Percentiles rank a stretch among this genome's conserved stretches.
phyloP scores from a whole-genome alignment of 2,329 filamentous ascomycete species.

The Paecilomyces sp. region DNA sequence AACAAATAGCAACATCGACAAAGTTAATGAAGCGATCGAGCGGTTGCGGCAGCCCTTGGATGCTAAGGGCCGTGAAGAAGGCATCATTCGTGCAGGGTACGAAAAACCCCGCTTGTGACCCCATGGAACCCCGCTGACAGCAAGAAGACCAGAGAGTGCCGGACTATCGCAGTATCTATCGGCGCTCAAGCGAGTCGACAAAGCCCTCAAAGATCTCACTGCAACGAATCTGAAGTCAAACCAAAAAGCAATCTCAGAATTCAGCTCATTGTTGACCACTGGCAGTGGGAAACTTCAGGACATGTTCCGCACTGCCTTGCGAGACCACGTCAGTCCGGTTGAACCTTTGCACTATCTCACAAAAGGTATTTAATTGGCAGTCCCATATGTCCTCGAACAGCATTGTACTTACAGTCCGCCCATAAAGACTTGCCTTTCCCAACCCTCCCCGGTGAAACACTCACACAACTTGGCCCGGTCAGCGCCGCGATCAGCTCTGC shows the following conservation, averaged over 20 bases:
- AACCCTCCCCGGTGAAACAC: conserved; percentile 65
- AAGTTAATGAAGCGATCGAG: conserved; percentile 78
- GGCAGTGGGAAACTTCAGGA: conserved; percentile 79
- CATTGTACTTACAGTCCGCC: conserved; percentile 7
- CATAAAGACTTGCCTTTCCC: conserved; percentile 64
- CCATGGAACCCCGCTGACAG: conserved; percentile 9
- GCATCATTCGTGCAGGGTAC: conserved; percentile 74
- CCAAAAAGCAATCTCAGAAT: conserved; percentile 76
- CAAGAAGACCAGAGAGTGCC: conserved; percentile 62
- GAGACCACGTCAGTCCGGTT: conserved; percentile 69
- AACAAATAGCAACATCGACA: conserved; percentile 84
- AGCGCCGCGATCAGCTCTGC: conserved; percentile 67
- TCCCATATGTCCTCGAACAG: conserved; percentile 3
- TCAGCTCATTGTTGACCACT: conserved; percentile 67
- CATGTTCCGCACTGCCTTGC: conserved; percentile 71
- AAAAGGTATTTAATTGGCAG: conserved; percentile 54
- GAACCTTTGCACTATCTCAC: conserved; percentile 91
- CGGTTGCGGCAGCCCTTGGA: conserved; percentile 84
- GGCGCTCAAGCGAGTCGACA: conserved; percentile 81
- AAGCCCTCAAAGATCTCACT: conserved; percentile 76
- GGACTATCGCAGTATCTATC: conserved; percentile 79
- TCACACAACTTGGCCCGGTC: conserved; percentile 69
- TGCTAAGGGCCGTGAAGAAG: conserved; percentile 84
- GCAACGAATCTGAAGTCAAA: conserved; percentile 88
- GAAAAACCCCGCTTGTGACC: conserved; percentile 10